Evolutionary conservation across 1,284 basidiomycete species (phyloP).

Genomic region (Phlebopus sp.): DNA sequence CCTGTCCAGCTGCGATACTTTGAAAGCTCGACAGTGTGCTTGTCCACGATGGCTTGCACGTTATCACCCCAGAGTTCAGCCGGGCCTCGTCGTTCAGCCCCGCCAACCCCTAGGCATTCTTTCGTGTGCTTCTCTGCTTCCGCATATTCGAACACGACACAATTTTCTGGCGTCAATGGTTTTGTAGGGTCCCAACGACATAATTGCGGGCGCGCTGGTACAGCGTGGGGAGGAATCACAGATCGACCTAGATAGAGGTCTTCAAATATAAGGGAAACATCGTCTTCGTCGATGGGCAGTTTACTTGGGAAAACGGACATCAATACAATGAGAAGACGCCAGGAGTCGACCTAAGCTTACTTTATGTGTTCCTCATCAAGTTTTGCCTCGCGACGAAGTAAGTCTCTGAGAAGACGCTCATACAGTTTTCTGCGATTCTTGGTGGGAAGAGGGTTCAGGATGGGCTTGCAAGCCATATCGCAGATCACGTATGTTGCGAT

Average conservation of each 20-base stretch:
- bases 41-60: slow-evolving; percentile 51
- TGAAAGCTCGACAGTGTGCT: slow-evolving; percentile 49
- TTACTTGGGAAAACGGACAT: slow-evolving; percentile 43
- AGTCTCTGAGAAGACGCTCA: slow-evolving; percentile 73
- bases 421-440: slow-evolving; percentile 85
- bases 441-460: slow-evolving; percentile 77
- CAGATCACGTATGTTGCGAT: slow-evolving; percentile 86
- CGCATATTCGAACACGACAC: slow-evolving; percentile 73
- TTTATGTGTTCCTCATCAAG: slow-evolving; percentile 53
- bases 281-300: slow-evolving; percentile 77
- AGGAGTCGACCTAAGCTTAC: slow-evolving; percentile 31
- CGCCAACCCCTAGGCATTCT: slow-evolving; percentile 39
- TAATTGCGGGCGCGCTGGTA: slow-evolving; percentile 69
- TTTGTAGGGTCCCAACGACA: slow-evolving; percentile 75
- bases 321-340: not conserved
- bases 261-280: slow-evolving; percentile 82
- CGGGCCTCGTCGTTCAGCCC: slow-evolving; percentile 32
- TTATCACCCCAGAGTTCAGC: slow-evolving; percentile 67
- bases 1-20: slow-evolving; percentile 46
- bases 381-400: slow-evolving; percentile 71
- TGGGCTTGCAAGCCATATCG: slow-evolving; percentile 79
- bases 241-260: slow-evolving; percentile 83
- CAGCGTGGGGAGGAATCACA: slow-evolving; percentile 69
- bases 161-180: slow-evolving; percentile 71
- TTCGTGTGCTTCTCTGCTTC: slow-evolving; percentile 71